Conservation (phyloP, 805 yeast species). For the Monosporozyma servazzii region DNA sequence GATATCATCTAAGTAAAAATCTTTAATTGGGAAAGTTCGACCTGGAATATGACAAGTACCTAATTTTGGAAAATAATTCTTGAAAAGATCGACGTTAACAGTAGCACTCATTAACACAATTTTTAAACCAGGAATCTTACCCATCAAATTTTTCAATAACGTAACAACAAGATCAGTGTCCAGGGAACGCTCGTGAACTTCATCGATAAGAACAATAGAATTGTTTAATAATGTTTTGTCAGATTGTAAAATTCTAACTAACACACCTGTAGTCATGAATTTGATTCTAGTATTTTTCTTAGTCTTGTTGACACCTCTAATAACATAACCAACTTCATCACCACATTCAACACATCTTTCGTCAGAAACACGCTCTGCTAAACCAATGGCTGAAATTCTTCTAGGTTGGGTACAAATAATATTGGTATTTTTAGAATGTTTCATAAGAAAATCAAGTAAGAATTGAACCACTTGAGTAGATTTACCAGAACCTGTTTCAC, state of each 20-base stretch:
- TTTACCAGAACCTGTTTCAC: constrained; percentile 97
- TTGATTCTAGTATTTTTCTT: constrained; percentile 55
- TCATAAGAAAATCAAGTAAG: constrained; percentile 56
- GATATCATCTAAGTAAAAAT: constrained; percentile 61
- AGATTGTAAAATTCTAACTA: constrained; percentile 70
- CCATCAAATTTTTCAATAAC: constrained; percentile 54
- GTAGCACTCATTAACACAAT: constrained; percentile 91
- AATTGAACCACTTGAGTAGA: constrained; percentile 93
- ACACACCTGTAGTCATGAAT: constrained; percentile 88
- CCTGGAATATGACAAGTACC: constrained; percentile 83
- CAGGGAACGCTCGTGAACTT: constrained; percentile 92
- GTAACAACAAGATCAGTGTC: constrained; percentile 82
- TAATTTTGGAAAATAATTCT: constrained; percentile 49
- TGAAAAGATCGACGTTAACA: constrained; percentile 61
- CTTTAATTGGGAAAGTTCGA: constrained; percentile 84
- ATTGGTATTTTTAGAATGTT: constrained; percentile 36
- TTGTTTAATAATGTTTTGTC: constrained; percentile 38
- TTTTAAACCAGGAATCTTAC: constrained; percentile 41
- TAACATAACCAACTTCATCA: constrained; percentile 76
- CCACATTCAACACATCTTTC: constrained; percentile 49
- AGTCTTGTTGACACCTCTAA: constrained; percentile 80
- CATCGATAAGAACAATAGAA: constrained; percentile 74
- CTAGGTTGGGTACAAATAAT: constrained; percentile 92
- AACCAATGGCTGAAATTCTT: constrained; percentile 88
- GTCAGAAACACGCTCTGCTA: constrained; percentile 84